phyloP scores from a whole-genome alignment of 176 grass and related monocot genomes.

The Ampelocalamus luodianensis region DNA sequence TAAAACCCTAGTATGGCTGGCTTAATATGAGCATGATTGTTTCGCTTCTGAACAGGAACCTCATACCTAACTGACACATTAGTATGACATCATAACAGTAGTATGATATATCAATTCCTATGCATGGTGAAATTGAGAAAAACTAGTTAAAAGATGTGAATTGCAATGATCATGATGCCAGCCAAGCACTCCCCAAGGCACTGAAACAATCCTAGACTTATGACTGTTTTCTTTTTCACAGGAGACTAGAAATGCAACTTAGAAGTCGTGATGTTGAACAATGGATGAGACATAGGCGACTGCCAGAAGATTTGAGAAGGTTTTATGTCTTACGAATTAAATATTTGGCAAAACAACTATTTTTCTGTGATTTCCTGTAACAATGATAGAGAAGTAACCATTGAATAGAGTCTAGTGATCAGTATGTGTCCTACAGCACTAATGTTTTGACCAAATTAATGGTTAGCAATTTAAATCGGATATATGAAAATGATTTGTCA shows the following conservation, averaged over 20 bases:
- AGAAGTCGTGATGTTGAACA: constrained; percentile 83
- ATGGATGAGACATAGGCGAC: constrained; percentile 88
- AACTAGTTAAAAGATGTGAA: neutral
- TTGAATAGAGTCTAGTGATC: neutral
- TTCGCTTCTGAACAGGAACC: neutral
- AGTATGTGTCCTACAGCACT: neutral
- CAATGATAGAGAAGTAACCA: neutral
- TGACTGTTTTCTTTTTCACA: constrained; percentile 41
- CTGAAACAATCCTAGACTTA: neutral
- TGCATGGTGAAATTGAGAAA: constrained; percentile 1
- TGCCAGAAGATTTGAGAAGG: constrained; percentile 86
- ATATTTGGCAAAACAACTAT: neutral
- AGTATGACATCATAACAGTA: neutral
- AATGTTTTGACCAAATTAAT: neutral
- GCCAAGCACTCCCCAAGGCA: neutral
- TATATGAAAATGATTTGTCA: neutral
- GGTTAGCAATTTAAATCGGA: neutral
- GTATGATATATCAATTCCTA: neutral
- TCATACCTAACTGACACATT: neutral
- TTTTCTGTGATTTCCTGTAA: neutral
- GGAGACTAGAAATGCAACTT: constrained; percentile 94
- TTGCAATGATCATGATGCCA: neutral
- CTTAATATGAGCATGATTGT: neutral
- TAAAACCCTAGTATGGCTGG: constrained; percentile 9
- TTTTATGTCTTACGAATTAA: constrained; percentile 40